A percentile compares a stretch with the other conserved stretches of the same genome.
These are phyloP conservation scores for Flaveria floridana DNA, from an alignment of 140 eudicot genomes.

Conservation along the genomic window DNA sequence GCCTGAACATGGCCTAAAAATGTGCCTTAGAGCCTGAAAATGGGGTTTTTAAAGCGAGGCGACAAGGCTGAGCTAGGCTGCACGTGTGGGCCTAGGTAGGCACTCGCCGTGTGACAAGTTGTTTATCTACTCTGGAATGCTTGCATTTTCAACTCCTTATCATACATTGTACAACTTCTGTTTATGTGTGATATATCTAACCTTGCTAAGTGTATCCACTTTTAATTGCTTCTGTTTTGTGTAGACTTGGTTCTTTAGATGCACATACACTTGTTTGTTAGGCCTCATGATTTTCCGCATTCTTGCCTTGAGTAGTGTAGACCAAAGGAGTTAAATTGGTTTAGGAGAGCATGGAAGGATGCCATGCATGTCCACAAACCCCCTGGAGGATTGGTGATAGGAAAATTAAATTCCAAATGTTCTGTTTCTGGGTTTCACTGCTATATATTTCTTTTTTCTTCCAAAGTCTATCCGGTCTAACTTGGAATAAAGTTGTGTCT, in stretches of 20 bases:
- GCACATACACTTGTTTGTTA: slow-evolving; percentile 4
- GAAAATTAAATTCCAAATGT: not conserved
- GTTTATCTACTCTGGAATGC: not conserved
- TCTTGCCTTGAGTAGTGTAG: slow-evolving; percentile 15
- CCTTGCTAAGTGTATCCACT: slow-evolving; percentile 3
- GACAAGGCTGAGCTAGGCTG: too few species aligned
- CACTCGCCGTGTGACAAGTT: not conserved
- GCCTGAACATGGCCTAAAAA: too few species aligned
- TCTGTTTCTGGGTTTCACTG: slow-evolving; percentile 12
- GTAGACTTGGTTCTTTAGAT: not conserved
- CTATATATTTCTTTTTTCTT: not conserved
- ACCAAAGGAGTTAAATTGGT: slow-evolving; percentile 17
- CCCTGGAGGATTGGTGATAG: not conserved
- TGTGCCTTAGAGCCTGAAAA: too few species aligned
- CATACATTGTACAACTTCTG: slow-evolving; percentile 7
- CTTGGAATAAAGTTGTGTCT: slow-evolving; percentile 2
- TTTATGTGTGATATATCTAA: not conserved
- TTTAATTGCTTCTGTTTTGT: slow-evolving; percentile 10
- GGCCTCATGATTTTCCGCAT: not conserved
- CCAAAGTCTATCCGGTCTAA: not conserved
- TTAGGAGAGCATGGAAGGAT: slow-evolving; percentile 14
- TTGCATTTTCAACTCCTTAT: slow-evolving; percentile 6
- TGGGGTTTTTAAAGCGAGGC: too few species aligned
- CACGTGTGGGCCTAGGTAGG: too few species aligned
- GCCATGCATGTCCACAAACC: not conserved